These are phyloP conservation scores for Candida jianshihensis DNA, from an alignment of 805 yeast genomes.

Conservation along the genomic window DNA sequence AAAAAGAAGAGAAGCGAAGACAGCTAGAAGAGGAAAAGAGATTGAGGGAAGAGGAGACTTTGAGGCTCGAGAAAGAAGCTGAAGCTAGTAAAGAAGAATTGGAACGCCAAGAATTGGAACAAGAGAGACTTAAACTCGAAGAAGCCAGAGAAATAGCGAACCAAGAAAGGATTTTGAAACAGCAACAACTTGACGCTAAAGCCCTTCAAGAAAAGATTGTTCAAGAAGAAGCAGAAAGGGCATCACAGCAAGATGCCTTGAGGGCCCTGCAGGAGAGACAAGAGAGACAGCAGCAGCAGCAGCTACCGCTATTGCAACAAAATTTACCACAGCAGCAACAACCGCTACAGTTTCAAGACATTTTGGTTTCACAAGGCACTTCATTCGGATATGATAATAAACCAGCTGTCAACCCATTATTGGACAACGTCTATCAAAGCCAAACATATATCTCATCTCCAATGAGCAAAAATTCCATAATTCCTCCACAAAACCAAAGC, in stretches of 20 bases:
- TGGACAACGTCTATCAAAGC: constrained; percentile 3
- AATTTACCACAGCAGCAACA: neutral
- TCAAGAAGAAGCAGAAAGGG: neutral
- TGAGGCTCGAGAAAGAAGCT: constrained; percentile 24
- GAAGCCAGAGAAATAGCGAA: neutral
- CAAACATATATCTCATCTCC: constrained; percentile 6
- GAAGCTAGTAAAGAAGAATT: no score
- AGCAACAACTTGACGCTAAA: neutral
- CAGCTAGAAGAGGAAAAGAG: constrained; percentile 33
- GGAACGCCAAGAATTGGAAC: neutral
- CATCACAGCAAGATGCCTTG: neutral
- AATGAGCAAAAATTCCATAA: constrained; percentile 1
- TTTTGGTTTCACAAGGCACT: no score
- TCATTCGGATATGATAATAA: no score
- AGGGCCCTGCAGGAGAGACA: constrained; percentile 1
- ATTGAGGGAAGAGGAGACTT: constrained; percentile 23
- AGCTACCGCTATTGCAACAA: constrained; percentile 2
- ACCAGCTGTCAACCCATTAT: constrained; percentile 1
- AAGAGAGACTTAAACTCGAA: neutral
- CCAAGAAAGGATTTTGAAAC: neutral
- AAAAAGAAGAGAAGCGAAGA: constrained; percentile 20
- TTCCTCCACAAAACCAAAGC: neutral
- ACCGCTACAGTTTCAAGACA: neutral
- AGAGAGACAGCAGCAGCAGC: constrained; percentile 1
- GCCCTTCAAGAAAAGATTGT: neutral